Evolutionary conservation across 140 eudicot species (phyloP).

Genomic region (Stevia rebaudiana): DNA sequence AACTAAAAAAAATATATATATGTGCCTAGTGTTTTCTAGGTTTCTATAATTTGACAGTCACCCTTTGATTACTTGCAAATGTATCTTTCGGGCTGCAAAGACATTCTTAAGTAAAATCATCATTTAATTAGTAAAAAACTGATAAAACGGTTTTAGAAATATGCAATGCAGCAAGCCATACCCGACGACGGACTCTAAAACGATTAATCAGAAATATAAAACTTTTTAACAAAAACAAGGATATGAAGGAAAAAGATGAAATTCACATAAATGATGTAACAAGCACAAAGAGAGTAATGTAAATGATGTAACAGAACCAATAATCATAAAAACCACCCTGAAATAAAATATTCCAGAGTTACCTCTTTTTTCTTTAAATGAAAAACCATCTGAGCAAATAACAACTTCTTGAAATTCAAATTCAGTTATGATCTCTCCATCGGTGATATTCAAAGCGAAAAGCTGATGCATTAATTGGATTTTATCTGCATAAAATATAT

Average conservation of each 20-base stretch:
- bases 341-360: not conserved
- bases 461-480: not conserved
- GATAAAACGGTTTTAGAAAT: not conserved
- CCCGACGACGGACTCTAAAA: not conserved
- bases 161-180: not conserved
- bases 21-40: too few species aligned
- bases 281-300: slow-evolving; percentile 17
- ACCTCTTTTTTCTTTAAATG: not conserved
- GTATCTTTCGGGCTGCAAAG: too few species aligned
- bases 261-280: slow-evolving; percentile 17
- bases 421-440: slow-evolving; percentile 10
- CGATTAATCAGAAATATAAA: not conserved
- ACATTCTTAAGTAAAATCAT: too few species aligned
- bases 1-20: too few species aligned
- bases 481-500: slow-evolving; percentile 26
- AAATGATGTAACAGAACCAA: slow-evolving; percentile 6
- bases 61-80: too few species aligned
- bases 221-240: not conserved
- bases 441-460: not conserved
- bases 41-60: too few species aligned
- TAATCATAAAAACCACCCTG: slow-evolving; percentile 9
- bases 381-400: slow-evolving; percentile 10
- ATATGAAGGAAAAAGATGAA: not conserved
- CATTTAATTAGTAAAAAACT: too few species aligned
- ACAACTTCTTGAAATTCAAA: slow-evolving; percentile 7